Percentiles rank a stretch among this genome's conserved stretches.
Evolutionary conservation across 306 rosid species (phyloP).

Genomic region (Ochetophila trinervis): DNA sequence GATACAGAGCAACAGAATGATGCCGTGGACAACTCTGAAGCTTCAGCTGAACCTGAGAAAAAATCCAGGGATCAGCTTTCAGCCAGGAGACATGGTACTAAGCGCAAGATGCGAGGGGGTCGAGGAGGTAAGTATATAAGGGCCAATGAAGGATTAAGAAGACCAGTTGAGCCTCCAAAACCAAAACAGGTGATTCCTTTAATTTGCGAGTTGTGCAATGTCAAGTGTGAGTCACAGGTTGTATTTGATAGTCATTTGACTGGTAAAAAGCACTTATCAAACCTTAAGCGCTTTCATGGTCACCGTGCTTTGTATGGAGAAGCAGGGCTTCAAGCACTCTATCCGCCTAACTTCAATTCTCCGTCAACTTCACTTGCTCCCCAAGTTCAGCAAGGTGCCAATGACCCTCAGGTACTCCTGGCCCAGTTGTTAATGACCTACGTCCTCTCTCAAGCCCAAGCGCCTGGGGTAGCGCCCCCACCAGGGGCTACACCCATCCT

Average conservation of each 20-base stretch:
- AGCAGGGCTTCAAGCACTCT: conserved; percentile 47
- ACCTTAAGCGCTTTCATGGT: conserved; percentile 50
- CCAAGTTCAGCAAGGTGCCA: conserved; percentile 54
- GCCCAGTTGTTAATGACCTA: conserved; percentile 63
- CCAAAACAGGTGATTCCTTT: conserved; percentile 40
- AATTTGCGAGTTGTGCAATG: conserved; percentile 71
- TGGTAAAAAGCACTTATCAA: conserved; percentile 62
- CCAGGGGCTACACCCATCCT: conserved; percentile 26
- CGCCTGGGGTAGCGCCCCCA: conserved; percentile 2
- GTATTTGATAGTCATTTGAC: conserved; percentile 67
- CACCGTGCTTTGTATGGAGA: conserved; percentile 41
- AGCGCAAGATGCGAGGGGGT: conserved; percentile 65
- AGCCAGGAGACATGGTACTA: conserved; percentile 49
- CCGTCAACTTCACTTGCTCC: conserved; percentile 34
- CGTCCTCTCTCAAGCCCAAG: conserved; percentile 50
- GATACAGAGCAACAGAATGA: conserved; percentile 43
- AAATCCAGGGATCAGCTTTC: conserved; percentile 35
- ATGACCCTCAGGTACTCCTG: conserved; percentile 68
- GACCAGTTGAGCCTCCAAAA: conserved; percentile 40
- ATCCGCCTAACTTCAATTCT: conserved; percentile 36
- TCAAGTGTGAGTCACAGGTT: conserved; percentile 69
- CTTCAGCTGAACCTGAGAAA: conserved; percentile 37
- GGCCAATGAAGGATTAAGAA: conserved; percentile 52
- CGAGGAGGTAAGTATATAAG: conserved; percentile 48
- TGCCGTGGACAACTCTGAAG: conserved; percentile 35